Conservation (phyloP, 1,284 basidiomycete genomes). For the Ustilago esculenta region DNA sequence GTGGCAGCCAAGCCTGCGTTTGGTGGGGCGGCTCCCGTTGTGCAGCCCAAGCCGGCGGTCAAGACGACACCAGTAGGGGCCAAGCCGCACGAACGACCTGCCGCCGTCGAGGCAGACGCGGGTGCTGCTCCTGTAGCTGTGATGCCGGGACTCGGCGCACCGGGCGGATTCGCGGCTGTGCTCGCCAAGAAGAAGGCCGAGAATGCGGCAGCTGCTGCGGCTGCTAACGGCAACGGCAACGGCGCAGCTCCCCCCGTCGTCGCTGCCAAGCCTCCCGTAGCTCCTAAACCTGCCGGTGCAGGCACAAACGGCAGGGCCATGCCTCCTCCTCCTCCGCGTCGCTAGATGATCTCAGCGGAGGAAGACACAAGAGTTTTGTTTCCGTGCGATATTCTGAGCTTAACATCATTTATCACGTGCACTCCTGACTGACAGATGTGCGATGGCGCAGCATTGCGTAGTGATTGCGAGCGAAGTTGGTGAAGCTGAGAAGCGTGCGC, state of each 20-base stretch:
- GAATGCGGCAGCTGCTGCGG: conserved; percentile 49
- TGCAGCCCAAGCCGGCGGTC: conserved; percentile 69
- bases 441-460: too few species aligned
- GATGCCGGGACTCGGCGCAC: conserved; percentile 68
- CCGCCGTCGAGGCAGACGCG: conserved; percentile 58
- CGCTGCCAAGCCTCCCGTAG: conserved; percentile 35
- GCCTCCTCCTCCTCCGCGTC: conserved; percentile 49
- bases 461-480: too few species aligned
- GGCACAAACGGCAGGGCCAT: conserved; percentile 39
- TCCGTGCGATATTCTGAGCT: too few species aligned
- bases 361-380: too few species aligned
- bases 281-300: conserved; percentile 43
- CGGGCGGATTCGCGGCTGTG: conserved; percentile 68
- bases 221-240: conserved; percentile 28
- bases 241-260: conserved; percentile 17
- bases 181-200: conserved; percentile 68
- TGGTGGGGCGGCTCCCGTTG: conserved; percentile 70
- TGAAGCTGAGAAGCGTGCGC: too few species aligned
- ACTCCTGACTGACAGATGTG: too few species aligned
- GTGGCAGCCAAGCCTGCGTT: conserved; percentile 47
- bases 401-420: too few species aligned
- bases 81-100: conserved; percentile 66
- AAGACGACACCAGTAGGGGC: conserved; percentile 60
- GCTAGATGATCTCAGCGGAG: conserved; percentile 1
- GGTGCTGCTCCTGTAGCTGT: conserved; percentile 67